Conservation (phyloP, 78 protist genomes). For the Dictyostelium brefeldianum region DNA sequence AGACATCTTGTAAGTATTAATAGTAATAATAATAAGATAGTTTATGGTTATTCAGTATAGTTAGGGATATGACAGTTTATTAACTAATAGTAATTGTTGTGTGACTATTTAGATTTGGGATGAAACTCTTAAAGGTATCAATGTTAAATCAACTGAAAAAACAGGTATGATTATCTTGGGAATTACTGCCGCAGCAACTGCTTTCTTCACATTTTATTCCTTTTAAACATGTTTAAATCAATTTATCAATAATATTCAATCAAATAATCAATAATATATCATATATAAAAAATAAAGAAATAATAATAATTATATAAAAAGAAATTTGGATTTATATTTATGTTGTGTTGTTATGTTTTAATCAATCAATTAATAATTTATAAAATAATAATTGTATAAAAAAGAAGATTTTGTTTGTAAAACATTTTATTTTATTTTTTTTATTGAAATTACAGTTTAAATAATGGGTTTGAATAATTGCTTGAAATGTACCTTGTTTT, state of each 20-base stretch:
- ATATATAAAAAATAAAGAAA: not conserved
- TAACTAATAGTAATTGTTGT: too few relatives aligned
- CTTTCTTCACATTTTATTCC: conserved; percentile 5
- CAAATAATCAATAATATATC: conserved; percentile 16
- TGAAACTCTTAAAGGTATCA: conserved; percentile 48
- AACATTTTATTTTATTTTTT: not conserved
- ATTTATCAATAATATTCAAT: not conserved
- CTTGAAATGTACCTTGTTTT: too few relatives aligned
- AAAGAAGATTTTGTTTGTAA: not conserved
- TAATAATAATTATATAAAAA: not conserved
- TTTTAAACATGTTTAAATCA: not conserved
- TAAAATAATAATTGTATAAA: not conserved
- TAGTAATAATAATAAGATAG: not conserved
- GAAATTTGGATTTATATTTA: too few relatives aligned
- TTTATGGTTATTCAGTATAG: too few relatives aligned
- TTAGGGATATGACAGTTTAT: too few relatives aligned
- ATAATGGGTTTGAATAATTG: not conserved
- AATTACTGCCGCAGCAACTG: not conserved
- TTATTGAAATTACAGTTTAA: not conserved
- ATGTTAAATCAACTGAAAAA: not conserved
- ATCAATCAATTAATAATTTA: too few relatives aligned
- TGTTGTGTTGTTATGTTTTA: too few relatives aligned
- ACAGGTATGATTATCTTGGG: conserved; percentile 33
- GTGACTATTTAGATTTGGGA: conserved; percentile 43
- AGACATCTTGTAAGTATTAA: conserved; percentile 63